These are phyloP conservation scores for Boletus vermiculosoides DNA, from an alignment of 768 basidiomycete genomes.

Conservation along the genomic window DNA sequence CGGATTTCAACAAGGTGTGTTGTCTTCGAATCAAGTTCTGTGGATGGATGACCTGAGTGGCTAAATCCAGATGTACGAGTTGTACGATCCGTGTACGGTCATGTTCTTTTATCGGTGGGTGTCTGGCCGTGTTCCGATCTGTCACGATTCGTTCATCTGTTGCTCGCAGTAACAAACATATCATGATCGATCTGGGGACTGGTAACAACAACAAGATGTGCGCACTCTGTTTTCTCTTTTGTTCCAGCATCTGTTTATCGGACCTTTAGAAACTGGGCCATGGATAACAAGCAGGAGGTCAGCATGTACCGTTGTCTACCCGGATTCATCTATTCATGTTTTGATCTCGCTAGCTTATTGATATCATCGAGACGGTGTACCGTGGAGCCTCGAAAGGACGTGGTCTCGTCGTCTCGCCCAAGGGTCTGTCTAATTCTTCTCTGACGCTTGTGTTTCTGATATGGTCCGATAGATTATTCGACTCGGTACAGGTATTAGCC, in stretches of 20 bases:
- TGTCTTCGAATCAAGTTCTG: neutral
- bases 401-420: slow-evolving; percentile 95
- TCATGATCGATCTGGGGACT: slow-evolving; percentile 99
- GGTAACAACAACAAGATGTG: slow-evolving; percentile 99
- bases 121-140: neutral
- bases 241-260: neutral
- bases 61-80: slow-evolving; percentile 84
- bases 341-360: slow-evolving; percentile 68
- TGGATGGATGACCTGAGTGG: neutral
- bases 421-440: slow-evolving; percentile 53
- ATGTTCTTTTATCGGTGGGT: slow-evolving; percentile 98
- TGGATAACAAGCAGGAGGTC: slow-evolving; percentile 98
- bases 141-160: neutral
- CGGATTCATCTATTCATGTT: neutral
- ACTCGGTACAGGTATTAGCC: slow-evolving; percentile 74
- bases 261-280: slow-evolving; percentile 86
- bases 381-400: slow-evolving; percentile 97
- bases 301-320: slow-evolving; percentile 9
- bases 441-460: neutral
- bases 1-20: slow-evolving; percentile 94
- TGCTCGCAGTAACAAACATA: slow-evolving; percentile 83
- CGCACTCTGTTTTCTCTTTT: slow-evolving; percentile 29
- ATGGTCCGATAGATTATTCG: slow-evolving; percentile 59
- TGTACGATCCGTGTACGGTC: slow-evolving; percentile 95
- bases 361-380: slow-evolving; percentile 98